Percentiles rank a stretch among this genome's conserved stretches.
phyloP scores from a whole-genome alignment of 305 asterid genomes.

The Striga hermonthica region DNA sequence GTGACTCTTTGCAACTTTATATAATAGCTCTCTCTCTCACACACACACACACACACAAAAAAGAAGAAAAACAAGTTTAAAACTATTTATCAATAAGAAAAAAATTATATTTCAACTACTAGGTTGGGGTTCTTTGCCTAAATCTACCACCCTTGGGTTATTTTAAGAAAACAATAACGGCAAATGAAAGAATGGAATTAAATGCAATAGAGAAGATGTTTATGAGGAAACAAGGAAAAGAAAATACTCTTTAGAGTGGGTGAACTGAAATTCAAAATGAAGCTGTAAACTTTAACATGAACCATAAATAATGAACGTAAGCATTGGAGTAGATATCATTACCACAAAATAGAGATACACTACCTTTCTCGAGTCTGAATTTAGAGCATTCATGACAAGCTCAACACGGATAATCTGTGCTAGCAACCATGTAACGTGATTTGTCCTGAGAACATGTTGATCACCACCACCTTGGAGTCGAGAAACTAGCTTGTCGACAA shows the following conservation, averaged over 20 bases:
- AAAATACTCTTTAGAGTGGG: neutral
- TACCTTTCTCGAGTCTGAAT: conserved; percentile 87
- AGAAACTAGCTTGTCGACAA: conserved; percentile 87
- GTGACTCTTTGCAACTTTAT: neutral
- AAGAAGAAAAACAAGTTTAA: neutral
- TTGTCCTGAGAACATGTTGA: conserved; percentile 84
- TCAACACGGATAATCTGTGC: conserved; percentile 96
- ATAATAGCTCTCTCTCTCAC: no score
- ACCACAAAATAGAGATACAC: conserved; percentile 25
- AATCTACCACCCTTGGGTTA: neutral
- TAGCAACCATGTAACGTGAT: conserved; percentile 96
- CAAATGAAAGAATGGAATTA: neutral
- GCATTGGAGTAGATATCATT: conserved; percentile 16
- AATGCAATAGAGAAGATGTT: conserved; percentile 5
- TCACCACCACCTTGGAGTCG: conserved; percentile 87
- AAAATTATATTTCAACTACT: neutral
- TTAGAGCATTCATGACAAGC: conserved; percentile 87
- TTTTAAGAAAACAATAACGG: neutral
- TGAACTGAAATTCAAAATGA: conserved; percentile 23
- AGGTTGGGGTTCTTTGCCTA: neutral
- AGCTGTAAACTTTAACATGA: conserved; percentile 26
- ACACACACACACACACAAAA: neutral
- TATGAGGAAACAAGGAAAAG: neutral
- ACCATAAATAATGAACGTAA: conserved; percentile 22
- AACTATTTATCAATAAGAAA: no score